Evolutionary conservation across 495 filamentous ascomycete species (phyloP).

Genomic region (Lophiostoma macrostomum): DNA sequence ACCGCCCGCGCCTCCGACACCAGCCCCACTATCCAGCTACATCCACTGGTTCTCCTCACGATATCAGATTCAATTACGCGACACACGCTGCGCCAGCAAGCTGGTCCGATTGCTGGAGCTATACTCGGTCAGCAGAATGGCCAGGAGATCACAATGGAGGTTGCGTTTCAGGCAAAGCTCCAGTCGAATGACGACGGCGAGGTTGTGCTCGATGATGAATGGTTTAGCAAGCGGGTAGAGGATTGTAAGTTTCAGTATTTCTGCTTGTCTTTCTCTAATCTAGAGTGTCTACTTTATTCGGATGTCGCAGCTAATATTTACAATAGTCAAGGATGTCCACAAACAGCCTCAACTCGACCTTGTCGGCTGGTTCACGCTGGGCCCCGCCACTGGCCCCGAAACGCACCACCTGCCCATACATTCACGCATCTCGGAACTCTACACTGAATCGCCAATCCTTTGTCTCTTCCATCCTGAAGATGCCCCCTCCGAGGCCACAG

Average conservation of each 20-base stretch:
- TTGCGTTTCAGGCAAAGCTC: conserved; percentile 80
- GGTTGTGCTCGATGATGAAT: conserved; percentile 57
- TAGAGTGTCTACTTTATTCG: too few relatives aligned
- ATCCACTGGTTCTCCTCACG: conserved; percentile 91
- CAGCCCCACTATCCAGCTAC: conserved; percentile 77
- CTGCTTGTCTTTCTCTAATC: too few relatives aligned
- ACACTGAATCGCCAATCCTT: conserved; percentile 84
- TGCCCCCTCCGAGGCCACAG: conserved; percentile 46
- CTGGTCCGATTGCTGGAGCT: conserved; percentile 77
- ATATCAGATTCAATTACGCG: conserved; percentile 96
- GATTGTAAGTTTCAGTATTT: conserved; percentile 83
- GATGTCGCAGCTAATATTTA: background rate
- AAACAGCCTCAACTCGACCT: conserved; percentile 77
- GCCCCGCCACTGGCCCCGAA: conserved; percentile 69
- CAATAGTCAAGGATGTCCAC: conserved; percentile 81
- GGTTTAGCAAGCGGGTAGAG: conserved; percentile 77
- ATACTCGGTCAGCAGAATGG: conserved; percentile 88
- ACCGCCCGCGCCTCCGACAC: conserved; percentile 67
- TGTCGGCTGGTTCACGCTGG: conserved; percentile 91
- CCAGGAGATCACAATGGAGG: conserved; percentile 83
- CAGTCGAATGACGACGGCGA: conserved; percentile 49
- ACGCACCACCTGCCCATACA: conserved; percentile 68
- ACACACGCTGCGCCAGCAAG: conserved; percentile 70
- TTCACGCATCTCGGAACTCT: conserved; percentile 63
- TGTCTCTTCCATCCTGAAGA: conserved; percentile 76